phyloP scores from a whole-genome alignment of 164 flowering plant species.

The Taxillus chinensis region DNA sequence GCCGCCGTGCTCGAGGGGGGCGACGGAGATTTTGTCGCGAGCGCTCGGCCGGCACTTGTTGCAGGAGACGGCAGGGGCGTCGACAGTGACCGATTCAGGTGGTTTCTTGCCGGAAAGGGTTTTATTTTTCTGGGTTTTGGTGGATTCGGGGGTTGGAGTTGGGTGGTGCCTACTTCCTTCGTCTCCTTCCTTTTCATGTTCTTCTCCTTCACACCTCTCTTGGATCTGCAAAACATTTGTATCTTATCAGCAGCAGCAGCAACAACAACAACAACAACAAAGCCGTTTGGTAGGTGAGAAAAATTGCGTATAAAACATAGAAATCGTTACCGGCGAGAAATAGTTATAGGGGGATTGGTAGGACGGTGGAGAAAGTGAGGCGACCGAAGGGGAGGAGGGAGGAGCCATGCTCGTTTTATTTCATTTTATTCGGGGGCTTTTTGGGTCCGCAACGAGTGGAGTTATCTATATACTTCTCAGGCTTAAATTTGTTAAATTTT shows the following conservation, averaged over 20 bases:
- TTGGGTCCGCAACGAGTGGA: no score
- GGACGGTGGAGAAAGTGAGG: no score
- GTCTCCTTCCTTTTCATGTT: slow-evolving; percentile 21
- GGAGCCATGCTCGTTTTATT: no score
- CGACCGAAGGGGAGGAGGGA: no score
- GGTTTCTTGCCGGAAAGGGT: background rate
- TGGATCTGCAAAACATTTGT: slow-evolving; percentile 26
- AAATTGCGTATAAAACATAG: no score
- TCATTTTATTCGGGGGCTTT: no score
- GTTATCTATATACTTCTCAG: no score
- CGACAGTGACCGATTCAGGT: slow-evolving; percentile 9
- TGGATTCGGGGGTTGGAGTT: slow-evolving; percentile 35
- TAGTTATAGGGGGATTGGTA: no score
- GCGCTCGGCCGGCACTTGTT: slow-evolving; percentile 74
- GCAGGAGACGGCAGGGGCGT: slow-evolving; percentile 52
- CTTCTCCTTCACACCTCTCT: slow-evolving; percentile 17
- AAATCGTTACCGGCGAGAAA: no score
- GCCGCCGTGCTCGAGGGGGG: slow-evolving; percentile 9
- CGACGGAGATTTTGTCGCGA: slow-evolving; percentile 29
- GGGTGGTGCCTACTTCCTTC: slow-evolving; percentile 27
- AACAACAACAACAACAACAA: no score
- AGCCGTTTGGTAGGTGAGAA: no score
- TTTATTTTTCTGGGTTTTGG: background rate
- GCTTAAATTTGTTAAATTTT: no score
- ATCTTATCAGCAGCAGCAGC: background rate